Evolutionary conservation across 352 stramenopile genomes (phyloP), one percentile per base, ranked within the genome.

Genomic region (Phytophthora palmivora): DNA sequence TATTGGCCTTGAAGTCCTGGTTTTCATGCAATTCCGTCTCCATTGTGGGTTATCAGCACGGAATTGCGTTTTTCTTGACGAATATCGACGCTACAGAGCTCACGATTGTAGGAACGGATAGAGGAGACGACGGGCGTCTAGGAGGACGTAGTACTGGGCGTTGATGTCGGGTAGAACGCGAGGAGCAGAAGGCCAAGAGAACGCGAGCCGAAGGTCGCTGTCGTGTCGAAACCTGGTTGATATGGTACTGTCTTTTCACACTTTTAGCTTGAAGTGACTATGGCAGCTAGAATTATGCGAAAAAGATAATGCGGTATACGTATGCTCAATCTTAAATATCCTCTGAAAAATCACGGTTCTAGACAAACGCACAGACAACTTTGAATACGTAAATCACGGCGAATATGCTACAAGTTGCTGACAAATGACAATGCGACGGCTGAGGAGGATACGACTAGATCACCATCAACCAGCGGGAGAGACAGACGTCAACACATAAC

Each of bases 191-290:
- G 15, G 37, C 7, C 12, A 7, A 24, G 11, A 21, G 16, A 28
- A 30, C 16, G 18, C 32, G 36, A 63, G 46, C 48, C 56, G 62
- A 55, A 63, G 41, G 60, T 55, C 53, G 38, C 48, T 46, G 33
- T 49, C 28, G 37, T 51, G 26, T 41, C 46, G 33, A 22, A 21
- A 32, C 11, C n/a, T n/a, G n/a, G n/a, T 24, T 47, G 47, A 65
- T 58, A 28, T 57, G 37, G 38, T 16, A 30, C 57, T 58, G 32
- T 62, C 53, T 42, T 62, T 48, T 55, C 33, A 30, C 36, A 36
- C 15, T 10, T 37, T 62, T 49, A 47, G 14, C 58, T 55, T 36
- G 32, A 47, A 26, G 18, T 65, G 21, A 53, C 38, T 65, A 58
- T 58, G n/a, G 56, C 18, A 7, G 2, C 19, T 14, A 6, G 7